phyloP scores from a whole-genome alignment of 805 yeast genomes.

The Candida quercuum region DNA sequence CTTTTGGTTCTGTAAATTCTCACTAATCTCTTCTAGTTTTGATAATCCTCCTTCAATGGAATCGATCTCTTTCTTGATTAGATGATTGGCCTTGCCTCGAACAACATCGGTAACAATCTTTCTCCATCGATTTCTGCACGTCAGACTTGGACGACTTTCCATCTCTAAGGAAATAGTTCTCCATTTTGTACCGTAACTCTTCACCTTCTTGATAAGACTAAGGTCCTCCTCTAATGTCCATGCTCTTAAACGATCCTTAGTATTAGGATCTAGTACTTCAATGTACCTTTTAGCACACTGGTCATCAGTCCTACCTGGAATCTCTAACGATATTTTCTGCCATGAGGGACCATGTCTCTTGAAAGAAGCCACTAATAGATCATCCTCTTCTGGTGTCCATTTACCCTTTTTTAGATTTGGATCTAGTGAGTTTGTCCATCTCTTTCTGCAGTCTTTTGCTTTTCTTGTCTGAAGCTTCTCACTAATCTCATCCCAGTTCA shows the following conservation, averaged over 20 bases:
- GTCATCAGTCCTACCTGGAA: slow-evolving; percentile 86
- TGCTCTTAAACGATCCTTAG: slow-evolving; percentile 68
- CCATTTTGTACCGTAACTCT: slow-evolving; percentile 83
- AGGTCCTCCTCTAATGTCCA: slow-evolving; percentile 82
- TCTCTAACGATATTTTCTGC: slow-evolving; percentile 74
- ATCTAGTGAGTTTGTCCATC: slow-evolving; percentile 84
- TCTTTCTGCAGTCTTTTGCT: slow-evolving; percentile 76
- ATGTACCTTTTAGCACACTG: slow-evolving; percentile 90
- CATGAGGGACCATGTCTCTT: slow-evolving; percentile 72
- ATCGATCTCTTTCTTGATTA: slow-evolving; percentile 55
- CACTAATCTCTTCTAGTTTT: slow-evolving; percentile 20
- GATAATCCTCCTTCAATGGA: slow-evolving; percentile 36
- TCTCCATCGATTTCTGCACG: slow-evolving; percentile 92
- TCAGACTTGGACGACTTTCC: slow-evolving; percentile 77
- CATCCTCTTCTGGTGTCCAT: slow-evolving; percentile 84
- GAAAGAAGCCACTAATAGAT: slow-evolving; percentile 55
- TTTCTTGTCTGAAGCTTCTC: slow-evolving; percentile 47
- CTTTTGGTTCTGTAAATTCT: slow-evolving; percentile 14
- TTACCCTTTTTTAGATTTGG: slow-evolving; percentile 78
- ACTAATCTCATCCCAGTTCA: slow-evolving; percentile 62
- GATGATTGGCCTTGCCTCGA: slow-evolving; percentile 53
- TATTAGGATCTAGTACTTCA: slow-evolving; percentile 80
- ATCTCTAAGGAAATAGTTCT: slow-evolving; percentile 67
- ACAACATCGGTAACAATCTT: slow-evolving; percentile 75
- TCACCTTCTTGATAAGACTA: slow-evolving; percentile 59